phyloP scores from a whole-genome alignment of 2,329 filamentous ascomycete genomes.

The Neopestalotiopsis sp. region DNA sequence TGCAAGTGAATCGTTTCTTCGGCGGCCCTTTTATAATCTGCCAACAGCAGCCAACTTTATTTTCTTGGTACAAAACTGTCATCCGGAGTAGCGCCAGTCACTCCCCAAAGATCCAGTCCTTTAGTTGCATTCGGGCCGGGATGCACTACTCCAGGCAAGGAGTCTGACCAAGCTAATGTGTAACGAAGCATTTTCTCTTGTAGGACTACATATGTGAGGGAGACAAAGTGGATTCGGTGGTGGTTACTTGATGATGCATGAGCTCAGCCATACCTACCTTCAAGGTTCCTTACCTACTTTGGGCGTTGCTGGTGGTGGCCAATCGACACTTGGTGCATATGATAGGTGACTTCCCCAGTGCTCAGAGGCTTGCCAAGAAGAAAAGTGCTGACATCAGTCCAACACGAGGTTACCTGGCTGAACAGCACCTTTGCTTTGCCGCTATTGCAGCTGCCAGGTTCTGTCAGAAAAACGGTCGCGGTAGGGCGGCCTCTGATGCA shows the following conservation, averaged over 20 bases:
- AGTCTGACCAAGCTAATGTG: background rate
- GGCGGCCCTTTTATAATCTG: too few relatives aligned
- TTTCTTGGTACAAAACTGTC: too few relatives aligned
- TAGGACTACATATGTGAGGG: background rate
- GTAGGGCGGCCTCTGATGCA: background rate
- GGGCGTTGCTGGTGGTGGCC: background rate
- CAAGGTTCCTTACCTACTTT: too few relatives aligned
- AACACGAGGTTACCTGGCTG: background rate
- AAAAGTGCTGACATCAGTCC: slow-evolving; percentile 7
- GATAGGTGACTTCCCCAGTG: background rate
- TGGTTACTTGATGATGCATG: background rate
- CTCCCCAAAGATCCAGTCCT: too few relatives aligned
- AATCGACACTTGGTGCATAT: background rate
- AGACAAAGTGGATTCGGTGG: background rate
- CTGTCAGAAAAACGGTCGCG: background rate
- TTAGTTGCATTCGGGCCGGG: background rate
- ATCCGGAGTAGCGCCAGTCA: too few relatives aligned
- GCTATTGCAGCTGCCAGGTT: background rate
- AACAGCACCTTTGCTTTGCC: background rate
- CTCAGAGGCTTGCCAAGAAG: background rate
- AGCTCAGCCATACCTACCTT: background rate
- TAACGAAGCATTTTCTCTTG: slow-evolving; percentile 7
- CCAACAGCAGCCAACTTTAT: too few relatives aligned
- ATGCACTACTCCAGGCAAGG: slow-evolving; percentile 1
- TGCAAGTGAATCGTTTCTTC: too few relatives aligned